Evolutionary conservation across 148 eudicot genomes (phyloP).

Genomic region (Bassia scoparia): DNA sequence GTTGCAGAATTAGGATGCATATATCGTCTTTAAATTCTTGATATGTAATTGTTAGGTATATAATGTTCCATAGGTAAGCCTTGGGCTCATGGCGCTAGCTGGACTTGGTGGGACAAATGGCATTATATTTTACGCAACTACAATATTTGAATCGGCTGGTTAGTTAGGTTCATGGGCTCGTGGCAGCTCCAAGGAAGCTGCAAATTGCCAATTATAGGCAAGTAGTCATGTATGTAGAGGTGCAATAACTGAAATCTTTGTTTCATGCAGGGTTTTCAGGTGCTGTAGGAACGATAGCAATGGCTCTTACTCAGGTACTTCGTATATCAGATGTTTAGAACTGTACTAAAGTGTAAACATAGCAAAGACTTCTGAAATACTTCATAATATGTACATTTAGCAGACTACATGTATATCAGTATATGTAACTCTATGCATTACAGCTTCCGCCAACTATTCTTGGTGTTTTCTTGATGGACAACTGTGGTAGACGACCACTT

Average conservation of each 20-base stretch:
- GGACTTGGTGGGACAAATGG: slow-evolving; percentile 54
- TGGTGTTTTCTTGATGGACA: slow-evolving; percentile 48
- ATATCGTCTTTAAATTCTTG: no score
- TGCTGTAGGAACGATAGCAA: slow-evolving; percentile 42
- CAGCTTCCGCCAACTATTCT: slow-evolving; percentile 42
- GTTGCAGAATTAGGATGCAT: no score
- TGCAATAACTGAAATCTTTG: background rate
- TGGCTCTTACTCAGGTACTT: slow-evolving; percentile 63
- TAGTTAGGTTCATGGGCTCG: no score
- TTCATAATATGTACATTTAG: no score
- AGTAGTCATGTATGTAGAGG: background rate
- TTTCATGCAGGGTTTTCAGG: slow-evolving; percentile 45
- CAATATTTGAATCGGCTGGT: slow-evolving; percentile 60
- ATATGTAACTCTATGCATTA: slow-evolving; percentile 23
- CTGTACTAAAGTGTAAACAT: background rate
- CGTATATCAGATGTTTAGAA: slow-evolving; percentile 19
- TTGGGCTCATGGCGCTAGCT: slow-evolving; percentile 48
- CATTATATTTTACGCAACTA: slow-evolving; percentile 46
- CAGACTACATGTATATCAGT: background rate
- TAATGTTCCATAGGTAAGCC: slow-evolving; percentile 38
- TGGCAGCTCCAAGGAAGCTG: background rate
- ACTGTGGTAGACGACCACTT: slow-evolving; percentile 48
- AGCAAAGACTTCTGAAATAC: background rate
- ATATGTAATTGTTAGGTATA: no score
- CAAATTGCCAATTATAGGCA: background rate